Evolutionary conservation across 176 grass and related monocot genomes (phyloP), one percentile per base, ranked within the genome.

Genomic region (Pontederia crassipes): DNA sequence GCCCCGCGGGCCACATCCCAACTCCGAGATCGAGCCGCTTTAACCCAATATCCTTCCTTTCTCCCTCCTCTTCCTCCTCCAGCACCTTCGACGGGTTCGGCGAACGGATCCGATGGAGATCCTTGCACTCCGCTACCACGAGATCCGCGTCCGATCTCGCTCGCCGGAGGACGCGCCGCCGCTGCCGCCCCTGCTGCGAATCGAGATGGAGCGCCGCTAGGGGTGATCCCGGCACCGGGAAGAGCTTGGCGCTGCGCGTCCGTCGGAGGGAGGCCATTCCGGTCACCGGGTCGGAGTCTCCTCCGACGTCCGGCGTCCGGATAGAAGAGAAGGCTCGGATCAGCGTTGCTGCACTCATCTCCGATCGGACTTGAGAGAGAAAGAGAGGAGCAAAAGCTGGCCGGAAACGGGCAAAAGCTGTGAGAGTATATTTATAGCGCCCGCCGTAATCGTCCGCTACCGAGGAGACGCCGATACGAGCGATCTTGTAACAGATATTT

Each of bases 101-200:
- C 47, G 57, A 9, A 4, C 13, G 12, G 55, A 66, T 5, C 9
- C 2, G 40, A 10, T 40, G 13, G 9, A 7, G 35, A 47, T 6
- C 40, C 15, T 46, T 13, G 4, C 17, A 1, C 0, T 28, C 62
- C 17, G 80, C 70, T 12, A 28, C 52, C 35, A 60, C 28, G 59
- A 81, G 54, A 74, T 82, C 83, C 12, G 76, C 49, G 72, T 80
- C 89, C 9, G 91, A 90, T 67, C 72, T 75, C 29, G 78, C 65
- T 48, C 83, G 86, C 71, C 77, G 82, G 69, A 89, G 79, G 62
- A 75, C 15, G 28, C 15, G 13, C 11, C 45, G 14, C 7, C n/a
- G n/a, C n/a, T 28, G 14, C 52, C 57, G 51, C 6, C 54, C 58
- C 26, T 17, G 68, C 16, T 28, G 45, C 8, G 4, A 51, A 55